Evolutionary conservation across 768 basidiomycete species (phyloP).

Genomic region (Hysterangium stoloniferum): DNA sequence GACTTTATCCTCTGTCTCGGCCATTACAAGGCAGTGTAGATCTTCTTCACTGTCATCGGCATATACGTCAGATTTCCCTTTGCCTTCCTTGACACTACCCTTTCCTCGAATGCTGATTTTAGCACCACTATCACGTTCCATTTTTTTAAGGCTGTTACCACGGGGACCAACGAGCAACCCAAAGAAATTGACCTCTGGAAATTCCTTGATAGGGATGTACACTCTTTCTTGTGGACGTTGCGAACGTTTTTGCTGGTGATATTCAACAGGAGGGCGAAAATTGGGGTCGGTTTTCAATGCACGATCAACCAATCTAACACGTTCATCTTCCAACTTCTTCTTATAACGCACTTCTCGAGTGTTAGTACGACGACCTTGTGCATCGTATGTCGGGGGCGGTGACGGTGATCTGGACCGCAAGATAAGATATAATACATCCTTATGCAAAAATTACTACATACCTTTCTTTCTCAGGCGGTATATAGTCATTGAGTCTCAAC

Average conservation of each 20-base stretch:
- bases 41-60: slow-evolving; percentile 98
- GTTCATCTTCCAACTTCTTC: slow-evolving; percentile 89
- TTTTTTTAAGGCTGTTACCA: slow-evolving; percentile 98
- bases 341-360: slow-evolving; percentile 98
- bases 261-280: slow-evolving; percentile 95
- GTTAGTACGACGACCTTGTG: slow-evolving; percentile 95
- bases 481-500: slow-evolving; percentile 84
- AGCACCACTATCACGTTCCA: slow-evolving; percentile 96
- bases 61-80: slow-evolving; percentile 87
- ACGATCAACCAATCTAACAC: slow-evolving; percentile 86
- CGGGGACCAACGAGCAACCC: slow-evolving; percentile 96
- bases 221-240: slow-evolving; percentile 92
- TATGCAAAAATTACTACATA: too few species aligned
- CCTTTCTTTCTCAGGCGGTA: slow-evolving; percentile 94
- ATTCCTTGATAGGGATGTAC: slow-evolving; percentile 99
- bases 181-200: slow-evolving; percentile 99
- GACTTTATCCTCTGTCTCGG: slow-evolving; percentile 89
- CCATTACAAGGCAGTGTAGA: slow-evolving; percentile 93
- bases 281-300: slow-evolving; percentile 97
- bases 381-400: slow-evolving; percentile 95
- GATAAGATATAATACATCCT: too few species aligned
- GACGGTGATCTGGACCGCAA: slow-evolving; percentile 76
- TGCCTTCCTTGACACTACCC: slow-evolving; percentile 98
- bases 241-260: slow-evolving; percentile 88
- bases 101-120: slow-evolving; percentile 98